These are phyloP conservation scores for Anisodus acutangulus DNA, from an alignment of 257 asterid genomes.

Conservation along the genomic window DNA sequence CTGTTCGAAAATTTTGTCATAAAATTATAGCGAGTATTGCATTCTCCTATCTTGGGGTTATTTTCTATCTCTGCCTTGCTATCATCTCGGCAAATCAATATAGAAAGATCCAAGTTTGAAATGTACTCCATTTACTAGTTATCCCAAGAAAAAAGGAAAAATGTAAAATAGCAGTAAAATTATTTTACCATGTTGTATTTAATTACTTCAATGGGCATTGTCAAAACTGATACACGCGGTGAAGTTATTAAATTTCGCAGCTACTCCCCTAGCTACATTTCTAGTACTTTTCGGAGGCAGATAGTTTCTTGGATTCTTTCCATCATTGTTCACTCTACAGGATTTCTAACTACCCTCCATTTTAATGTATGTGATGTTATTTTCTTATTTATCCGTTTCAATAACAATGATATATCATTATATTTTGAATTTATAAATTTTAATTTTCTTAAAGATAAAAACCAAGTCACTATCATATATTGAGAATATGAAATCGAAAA, in stretches of 20 bases:
- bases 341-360: too few species aligned
- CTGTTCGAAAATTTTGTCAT: conserved; percentile 55
- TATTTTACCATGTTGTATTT: background rate
- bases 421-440: too few species aligned
- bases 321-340: background rate
- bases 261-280: background rate
- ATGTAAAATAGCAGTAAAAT: background rate
- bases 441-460: too few species aligned
- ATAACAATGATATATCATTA: too few species aligned
- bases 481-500: too few species aligned
- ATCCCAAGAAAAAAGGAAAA: background rate
- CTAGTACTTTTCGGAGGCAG: background rate
- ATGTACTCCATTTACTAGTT: background rate
- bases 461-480: too few species aligned
- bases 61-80: conserved; percentile 49
- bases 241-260: background rate
- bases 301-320: background rate
- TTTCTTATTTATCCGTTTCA: too few species aligned
- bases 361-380: too few species aligned
- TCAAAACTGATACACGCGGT: background rate
- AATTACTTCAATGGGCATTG: background rate
- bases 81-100: conserved; percentile 54
- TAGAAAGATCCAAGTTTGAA: conserved; percentile 32
- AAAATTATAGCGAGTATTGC: conserved; percentile 40
- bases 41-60: conserved; percentile 40